Conservation (phyloP, 768 basidiomycete species). For the Leccinum subtestaceum region DNA sequence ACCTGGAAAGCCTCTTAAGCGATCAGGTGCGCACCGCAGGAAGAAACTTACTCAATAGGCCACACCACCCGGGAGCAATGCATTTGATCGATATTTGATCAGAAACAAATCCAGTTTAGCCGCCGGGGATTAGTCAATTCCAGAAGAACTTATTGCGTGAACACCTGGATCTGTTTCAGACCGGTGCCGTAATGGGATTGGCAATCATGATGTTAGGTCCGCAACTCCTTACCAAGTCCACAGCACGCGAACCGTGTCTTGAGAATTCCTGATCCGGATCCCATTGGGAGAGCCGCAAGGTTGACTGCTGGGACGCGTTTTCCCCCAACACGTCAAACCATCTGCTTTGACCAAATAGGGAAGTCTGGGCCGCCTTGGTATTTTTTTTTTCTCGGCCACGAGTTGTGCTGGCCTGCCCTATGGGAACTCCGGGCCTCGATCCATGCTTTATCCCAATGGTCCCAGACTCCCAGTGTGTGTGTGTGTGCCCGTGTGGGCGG, state of each 20-base stretch:
- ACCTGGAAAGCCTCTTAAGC: conserved; percentile 30
- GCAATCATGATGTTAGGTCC: conserved; percentile 28
- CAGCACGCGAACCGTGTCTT: conserved; percentile 9
- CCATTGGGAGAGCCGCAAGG: conserved; percentile 17
- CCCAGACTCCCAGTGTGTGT: conserved; percentile 9
- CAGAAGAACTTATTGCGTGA: conserved; percentile 18
- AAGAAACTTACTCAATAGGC: conserved; percentile 31
- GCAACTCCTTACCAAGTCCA: conserved; percentile 10
- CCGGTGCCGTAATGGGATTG: conserved; percentile 34
- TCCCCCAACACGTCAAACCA: conserved; percentile 16
- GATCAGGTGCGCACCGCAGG: conserved; percentile 24
- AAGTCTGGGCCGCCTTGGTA: conserved; percentile 4
- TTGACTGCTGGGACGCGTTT: conserved; percentile 13
- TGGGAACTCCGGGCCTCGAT: conserved; percentile 11
- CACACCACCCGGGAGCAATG: conserved; percentile 25
- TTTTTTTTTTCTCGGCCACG: conserved; percentile 6
- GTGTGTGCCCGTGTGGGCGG: conserved; percentile 1
- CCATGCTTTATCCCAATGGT: conserved; percentile 4
- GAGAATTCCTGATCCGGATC: conserved; percentile 9
- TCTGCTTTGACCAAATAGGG: background rate
- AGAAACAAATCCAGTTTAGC: conserved; percentile 26
- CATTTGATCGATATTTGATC: conserved; percentile 32
- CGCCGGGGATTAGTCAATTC: conserved; percentile 34
- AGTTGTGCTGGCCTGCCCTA: conserved; percentile 10
- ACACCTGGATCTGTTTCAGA: conserved; percentile 26